Evolutionary conservation across 73 alveolate species (phyloP).

Genomic region (Tetrahymena borealis): DNA sequence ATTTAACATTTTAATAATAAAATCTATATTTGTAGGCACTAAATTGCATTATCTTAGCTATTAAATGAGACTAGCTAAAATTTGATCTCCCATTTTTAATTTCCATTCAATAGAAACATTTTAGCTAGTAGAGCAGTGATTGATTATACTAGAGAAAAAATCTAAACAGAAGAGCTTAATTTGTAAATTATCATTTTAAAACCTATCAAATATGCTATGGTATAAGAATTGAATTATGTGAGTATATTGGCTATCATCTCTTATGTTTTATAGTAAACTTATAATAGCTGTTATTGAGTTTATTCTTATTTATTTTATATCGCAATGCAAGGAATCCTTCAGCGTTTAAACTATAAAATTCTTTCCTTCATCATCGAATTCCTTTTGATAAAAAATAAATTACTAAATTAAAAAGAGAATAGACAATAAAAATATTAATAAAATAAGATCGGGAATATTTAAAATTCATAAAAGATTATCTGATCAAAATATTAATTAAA

Average conservation of each 20-base stretch:
- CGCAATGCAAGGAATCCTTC: background rate
- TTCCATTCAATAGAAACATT: background rate
- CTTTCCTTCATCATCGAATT: background rate
- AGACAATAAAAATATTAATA: background rate
- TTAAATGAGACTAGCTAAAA: background rate
- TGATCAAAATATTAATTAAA: background rate
- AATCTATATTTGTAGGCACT: background rate
- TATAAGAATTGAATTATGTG: background rate
- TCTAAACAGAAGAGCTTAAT: background rate
- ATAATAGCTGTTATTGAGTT: background rate
- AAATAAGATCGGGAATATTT: background rate
- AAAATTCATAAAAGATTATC: background rate
- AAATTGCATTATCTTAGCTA: background rate
- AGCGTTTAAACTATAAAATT: background rate
- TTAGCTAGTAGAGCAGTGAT: background rate
- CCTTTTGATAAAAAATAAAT: background rate
- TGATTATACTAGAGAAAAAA: background rate
- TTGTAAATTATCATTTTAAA: background rate
- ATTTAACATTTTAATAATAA: background rate
- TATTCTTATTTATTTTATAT: background rate
- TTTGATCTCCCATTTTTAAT: background rate
- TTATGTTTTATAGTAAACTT: background rate
- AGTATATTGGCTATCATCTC: background rate
- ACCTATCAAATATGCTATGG: background rate
- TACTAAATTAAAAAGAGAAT: background rate